Evolutionary conservation across 2,329 filamentous ascomycete genomes (phyloP), one percentile per base, ranked within the genome.

Genomic region (Tolypocladium ophioglossoides): DNA sequence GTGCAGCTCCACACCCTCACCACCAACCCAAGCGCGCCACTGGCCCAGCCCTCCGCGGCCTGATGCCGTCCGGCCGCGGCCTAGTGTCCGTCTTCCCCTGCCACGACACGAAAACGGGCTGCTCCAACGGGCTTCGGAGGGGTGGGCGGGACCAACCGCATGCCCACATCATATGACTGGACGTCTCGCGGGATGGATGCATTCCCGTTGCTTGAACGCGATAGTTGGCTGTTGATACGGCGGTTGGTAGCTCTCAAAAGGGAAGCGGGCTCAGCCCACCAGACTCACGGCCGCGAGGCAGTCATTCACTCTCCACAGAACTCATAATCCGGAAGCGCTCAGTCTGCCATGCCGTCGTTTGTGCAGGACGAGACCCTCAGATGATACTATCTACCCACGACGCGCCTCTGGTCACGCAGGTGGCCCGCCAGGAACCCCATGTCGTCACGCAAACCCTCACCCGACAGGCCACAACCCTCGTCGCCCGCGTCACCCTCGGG

Each of bases 151-250:
- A 40, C 22, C 8, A 54, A 30, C 52, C 56, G 53, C 57, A 59
- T 59, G 57, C 51, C 35, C 57, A 22, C 51, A 48, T 59, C 57
- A 59, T 56, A 47, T 59, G 57, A 59, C 57, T 52, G 40, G 50
- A n/a, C 53, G 53, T 57, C 52, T 56, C 41, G 46, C 16, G 37
- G 50, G 51, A 22, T 56, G 52, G 40, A 49, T 54, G 52, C 24
- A 20, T 38, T 35, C 35, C 20, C 8, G 35, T 30, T n/a, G 22
- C 35, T 22, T 39, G n/a, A 20, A 39, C 3, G 4, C 16, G 18
- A n/a, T 8, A 10, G 27, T 20, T 6, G 9, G 44, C 10, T 5
- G 9, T 48, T 20, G 44, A 32, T 32, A 27, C 44, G 44, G 44
- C 44, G 27, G 44, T 30, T 30, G 24, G 48, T 12, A 3, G 35